Base-by-base conservation (phyloP, 2,329 filamentous ascomycete species). In the Aspergillus sp. region DNA sequence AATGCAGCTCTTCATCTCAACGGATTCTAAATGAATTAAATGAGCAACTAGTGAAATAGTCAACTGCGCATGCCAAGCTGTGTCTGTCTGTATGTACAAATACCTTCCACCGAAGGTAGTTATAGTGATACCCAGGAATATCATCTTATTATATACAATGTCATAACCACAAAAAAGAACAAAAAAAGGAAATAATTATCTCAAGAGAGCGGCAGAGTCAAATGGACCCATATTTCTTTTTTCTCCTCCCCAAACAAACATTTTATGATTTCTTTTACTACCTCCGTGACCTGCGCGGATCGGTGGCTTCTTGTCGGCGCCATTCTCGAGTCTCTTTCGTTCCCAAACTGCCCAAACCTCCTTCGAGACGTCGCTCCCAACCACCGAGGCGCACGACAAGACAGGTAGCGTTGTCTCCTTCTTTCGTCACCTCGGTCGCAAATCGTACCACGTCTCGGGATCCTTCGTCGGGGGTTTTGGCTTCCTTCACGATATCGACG, bases 401-500 rank as follows among this genome's bases (percentile, higher is more conserved):
- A 52, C 84, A 85, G 14, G 86, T 88, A 4, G 85, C 84, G 75
- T 89, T 89, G 67, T 88, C 86, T 1, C 83, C 85, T 51, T 85
- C 82, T 3, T 73, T 81, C 26, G 85, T 88, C 4, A 96, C 90
- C 77, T 98, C 95, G 0, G 91, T 95, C 0, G 94, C 92, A 75
- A 95, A 97, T 57, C 86, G 86, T 29, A 96, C 91, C 7, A 99
- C 85, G 62, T 89, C 87, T 59, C 83, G 84, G 1, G 92, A 87
- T 3, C 88, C 95, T 72, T 96, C 87, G 67, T 96, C 94, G 0
- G 95, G 95, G 0, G 94, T 98, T 71, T 84, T 88, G 5, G 92
- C 91, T 77, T 99, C 95, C 76, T 98, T 98, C 69, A 98, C 84
- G 32, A 98, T 87, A 73, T 99, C 95, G 31, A 97, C 93, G 62